A percentile compares a stretch with the other conserved stretches of the same genome.
Evolutionary conservation across 2,329 filamentous ascomycete species (phyloP).

Genomic region (Pseudonectria buxi): DNA sequence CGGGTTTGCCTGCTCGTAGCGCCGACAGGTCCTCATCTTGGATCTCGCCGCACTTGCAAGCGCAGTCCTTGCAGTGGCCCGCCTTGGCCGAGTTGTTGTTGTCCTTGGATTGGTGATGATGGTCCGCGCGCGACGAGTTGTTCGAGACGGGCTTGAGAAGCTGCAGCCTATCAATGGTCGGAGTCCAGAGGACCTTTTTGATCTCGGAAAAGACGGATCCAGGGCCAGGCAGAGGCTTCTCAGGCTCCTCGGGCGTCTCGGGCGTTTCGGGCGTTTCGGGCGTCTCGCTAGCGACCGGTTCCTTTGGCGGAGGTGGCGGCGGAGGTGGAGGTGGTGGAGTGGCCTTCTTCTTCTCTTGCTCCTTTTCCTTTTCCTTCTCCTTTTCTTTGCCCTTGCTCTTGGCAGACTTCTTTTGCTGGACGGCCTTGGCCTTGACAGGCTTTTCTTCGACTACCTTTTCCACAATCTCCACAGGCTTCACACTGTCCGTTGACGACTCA

Average conservation of each 20-base stretch:
- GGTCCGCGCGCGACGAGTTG: constrained; percentile 23
- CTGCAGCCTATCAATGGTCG: constrained; percentile 28
- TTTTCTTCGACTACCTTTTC: constrained; percentile 14
- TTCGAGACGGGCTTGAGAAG: constrained; percentile 31
- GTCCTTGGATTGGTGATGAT: constrained; percentile 6
- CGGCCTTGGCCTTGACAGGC: constrained; percentile 21
- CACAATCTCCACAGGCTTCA: neutral
- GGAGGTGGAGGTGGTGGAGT: constrained; percentile 7
- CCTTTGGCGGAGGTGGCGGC: constrained; percentile 13
- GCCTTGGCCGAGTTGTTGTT: constrained; percentile 16
- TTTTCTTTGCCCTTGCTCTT: constrained; percentile 24
- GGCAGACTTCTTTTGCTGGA: constrained; percentile 23
- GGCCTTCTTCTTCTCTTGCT: constrained; percentile 1
- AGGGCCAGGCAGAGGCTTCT: constrained; percentile 27
- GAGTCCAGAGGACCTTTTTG: constrained; percentile 26
- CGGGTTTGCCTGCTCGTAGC: constrained; percentile 49
- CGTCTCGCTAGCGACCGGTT: constrained; percentile 9
- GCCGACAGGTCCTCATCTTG: constrained; percentile 45
- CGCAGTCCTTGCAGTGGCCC: constrained; percentile 29
- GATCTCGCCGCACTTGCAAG: constrained; percentile 35
- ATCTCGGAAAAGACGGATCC: constrained; percentile 31
- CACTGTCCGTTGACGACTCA: constrained; percentile 4
- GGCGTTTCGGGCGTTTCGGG: constrained; percentile 7
- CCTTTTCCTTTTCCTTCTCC: constrained; percentile 8
- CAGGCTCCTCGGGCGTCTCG: constrained; percentile 5